Percentiles rank a stretch among this genome's conserved stretches.
phyloP scores from a whole-genome alignment of 768 basidiomycete species.

The Leccinellum luteum region DNA sequence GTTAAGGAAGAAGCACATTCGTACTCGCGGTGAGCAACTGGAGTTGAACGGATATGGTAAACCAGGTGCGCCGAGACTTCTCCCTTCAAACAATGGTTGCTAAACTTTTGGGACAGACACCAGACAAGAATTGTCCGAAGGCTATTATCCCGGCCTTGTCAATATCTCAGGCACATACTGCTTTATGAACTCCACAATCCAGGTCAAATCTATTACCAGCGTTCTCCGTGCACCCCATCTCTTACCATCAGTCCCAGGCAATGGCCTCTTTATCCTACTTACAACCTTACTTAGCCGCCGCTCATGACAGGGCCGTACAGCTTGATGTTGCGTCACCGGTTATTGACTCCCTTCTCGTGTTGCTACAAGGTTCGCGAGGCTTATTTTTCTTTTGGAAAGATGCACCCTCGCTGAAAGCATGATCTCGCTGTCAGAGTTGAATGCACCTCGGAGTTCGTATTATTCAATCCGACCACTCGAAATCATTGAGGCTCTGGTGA shows the following conservation, averaged over 20 bases:
- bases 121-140: slow-evolving; percentile 30
- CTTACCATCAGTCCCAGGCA: slow-evolving; percentile 50
- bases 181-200: slow-evolving; percentile 96
- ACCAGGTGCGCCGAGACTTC: slow-evolving; percentile 25
- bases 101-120: slow-evolving; percentile 15
- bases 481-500: slow-evolving; percentile 68
- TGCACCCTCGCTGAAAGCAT: slow-evolving; percentile 3
- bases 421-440: slow-evolving; percentile 47
- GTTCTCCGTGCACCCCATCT: slow-evolving; percentile 1
- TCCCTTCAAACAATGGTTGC: neutral
- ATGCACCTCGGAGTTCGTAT: slow-evolving; percentile 56
- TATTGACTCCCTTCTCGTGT: slow-evolving; percentile 72
- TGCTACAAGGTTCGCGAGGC: slow-evolving; percentile 57
- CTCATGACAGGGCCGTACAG: slow-evolving; percentile 73
- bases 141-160: slow-evolving; percentile 85
- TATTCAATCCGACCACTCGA: slow-evolving; percentile 67
- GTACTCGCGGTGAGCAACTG: slow-evolving; percentile 58
- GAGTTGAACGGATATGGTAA: slow-evolving; percentile 38
- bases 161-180: slow-evolving; percentile 96
- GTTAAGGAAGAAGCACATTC: slow-evolving; percentile 46
- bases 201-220: slow-evolving; percentile 45
- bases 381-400: neutral
- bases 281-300: slow-evolving; percentile 72
- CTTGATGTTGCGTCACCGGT: slow-evolving; percentile 85
- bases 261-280: slow-evolving; percentile 84